Percentiles rank a stretch among this genome's conserved stretches.
Evolutionary conservation across 1,284 basidiomycete genomes (phyloP).

Genomic region (Trametes versicolor): DNA sequence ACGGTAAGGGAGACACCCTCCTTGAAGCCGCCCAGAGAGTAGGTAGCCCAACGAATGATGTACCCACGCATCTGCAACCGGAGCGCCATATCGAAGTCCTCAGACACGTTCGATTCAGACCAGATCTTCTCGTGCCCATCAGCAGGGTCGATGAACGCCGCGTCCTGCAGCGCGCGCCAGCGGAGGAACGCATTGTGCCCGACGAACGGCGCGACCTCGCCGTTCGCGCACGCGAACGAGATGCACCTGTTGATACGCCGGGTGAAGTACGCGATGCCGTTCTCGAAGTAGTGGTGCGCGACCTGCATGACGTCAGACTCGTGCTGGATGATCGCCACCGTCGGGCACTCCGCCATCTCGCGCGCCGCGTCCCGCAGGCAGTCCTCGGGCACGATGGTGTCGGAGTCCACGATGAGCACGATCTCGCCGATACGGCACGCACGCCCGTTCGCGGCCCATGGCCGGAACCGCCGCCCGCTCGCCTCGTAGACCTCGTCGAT

Average conservation of each 20-base stretch:
- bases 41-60: constrained; percentile 65
- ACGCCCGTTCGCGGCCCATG: constrained; percentile 54
- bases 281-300: constrained; percentile 67
- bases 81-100: constrained; percentile 68
- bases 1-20: constrained; percentile 66
- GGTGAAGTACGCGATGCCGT: constrained; percentile 67
- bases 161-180: constrained; percentile 65
- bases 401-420: constrained; percentile 61
- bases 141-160: constrained; percentile 54
- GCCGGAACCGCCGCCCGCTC: constrained; percentile 48
- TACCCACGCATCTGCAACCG: constrained; percentile 59
- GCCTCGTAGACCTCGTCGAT: constrained; percentile 54
- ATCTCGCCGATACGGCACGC: constrained; percentile 54
- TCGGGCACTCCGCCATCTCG: constrained; percentile 62
- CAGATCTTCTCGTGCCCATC: constrained; percentile 62
- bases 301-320: constrained; percentile 64
- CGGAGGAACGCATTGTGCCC: constrained; percentile 70
- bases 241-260: constrained; percentile 56
- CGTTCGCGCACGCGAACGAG: constrained; percentile 58
- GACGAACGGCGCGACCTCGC: constrained; percentile 65
- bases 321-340: constrained; percentile 63
- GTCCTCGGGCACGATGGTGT: constrained; percentile 67
- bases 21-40: constrained; percentile 62
- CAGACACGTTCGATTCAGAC: constrained; percentile 67
- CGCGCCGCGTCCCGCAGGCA: constrained; percentile 66